Evolutionary conservation across 139 green algal species (phyloP).

Genomic region (Zygnema cylindricum): DNA sequence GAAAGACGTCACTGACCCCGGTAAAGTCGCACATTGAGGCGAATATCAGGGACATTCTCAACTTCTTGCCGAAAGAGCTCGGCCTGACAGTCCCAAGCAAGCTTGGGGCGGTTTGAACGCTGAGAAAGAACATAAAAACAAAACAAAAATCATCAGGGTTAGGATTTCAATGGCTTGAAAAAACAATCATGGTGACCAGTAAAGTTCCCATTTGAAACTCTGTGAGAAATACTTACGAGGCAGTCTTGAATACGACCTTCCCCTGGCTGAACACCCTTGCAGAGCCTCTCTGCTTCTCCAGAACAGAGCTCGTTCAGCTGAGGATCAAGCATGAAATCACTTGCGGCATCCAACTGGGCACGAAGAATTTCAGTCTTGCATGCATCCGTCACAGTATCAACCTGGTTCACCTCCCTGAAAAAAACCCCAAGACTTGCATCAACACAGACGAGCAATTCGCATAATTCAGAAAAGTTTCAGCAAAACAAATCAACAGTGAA

Average conservation of each 20-base stretch:
- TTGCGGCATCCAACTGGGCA: constrained; percentile 38
- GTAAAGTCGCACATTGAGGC: constrained; percentile 70
- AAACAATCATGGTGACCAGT: no score
- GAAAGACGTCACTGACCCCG: no score
- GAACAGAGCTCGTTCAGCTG: constrained; percentile 43
- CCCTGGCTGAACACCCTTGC: constrained; percentile 29
- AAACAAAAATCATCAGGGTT: no score
- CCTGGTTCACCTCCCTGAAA: constrained; percentile 43
- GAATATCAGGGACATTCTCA: constrained; percentile 81
- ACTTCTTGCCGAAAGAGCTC: constrained; percentile 83
- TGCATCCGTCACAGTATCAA: constrained; percentile 35
- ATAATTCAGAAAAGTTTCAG: no score
- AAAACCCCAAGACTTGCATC: constrained; percentile 3
- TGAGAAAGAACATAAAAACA: constrained; percentile 52
- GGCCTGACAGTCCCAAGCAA: constrained; percentile 75
- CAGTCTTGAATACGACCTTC: constrained; percentile 32
- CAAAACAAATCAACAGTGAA: neutral
- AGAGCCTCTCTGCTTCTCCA: constrained; percentile 24
- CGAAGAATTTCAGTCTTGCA: constrained; percentile 43
- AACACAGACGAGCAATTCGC: no score
- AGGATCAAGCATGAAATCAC: constrained; percentile 43
- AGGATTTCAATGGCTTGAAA: neutral
- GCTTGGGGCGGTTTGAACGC: constrained; percentile 62
- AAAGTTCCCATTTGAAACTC: no score
- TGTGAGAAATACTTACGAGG: constrained; percentile 25